Conservation (phyloP, 345 rosid species). For the Clarkia xantiana region DNA sequence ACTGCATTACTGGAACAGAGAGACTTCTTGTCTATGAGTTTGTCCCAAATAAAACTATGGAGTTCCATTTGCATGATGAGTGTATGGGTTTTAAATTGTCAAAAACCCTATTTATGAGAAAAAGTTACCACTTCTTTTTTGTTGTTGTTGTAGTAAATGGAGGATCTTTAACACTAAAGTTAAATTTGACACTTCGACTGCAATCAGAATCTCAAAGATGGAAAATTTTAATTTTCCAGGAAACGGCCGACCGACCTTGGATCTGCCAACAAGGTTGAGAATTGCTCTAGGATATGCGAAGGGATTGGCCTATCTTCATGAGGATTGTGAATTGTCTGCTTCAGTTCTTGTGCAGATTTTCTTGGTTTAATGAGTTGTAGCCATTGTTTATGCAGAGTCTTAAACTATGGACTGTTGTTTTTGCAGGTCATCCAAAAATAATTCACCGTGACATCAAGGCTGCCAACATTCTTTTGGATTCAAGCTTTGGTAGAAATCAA, state of each 20-base stretch:
- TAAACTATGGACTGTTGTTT: neutral
- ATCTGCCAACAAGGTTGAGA: constrained; percentile 54
- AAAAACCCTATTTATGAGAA: neutral
- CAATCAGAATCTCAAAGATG: neutral
- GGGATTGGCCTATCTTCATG: constrained; percentile 93
- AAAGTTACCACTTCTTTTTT: too few relatives aligned
- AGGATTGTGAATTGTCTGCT: constrained; percentile 55
- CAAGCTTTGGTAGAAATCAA: constrained; percentile 39
- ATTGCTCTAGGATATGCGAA: constrained; percentile 85
- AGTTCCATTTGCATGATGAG: constrained; percentile 58
- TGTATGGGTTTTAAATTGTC: neutral
- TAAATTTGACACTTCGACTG: neutral
- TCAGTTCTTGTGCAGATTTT: neutral
- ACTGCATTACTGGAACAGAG: constrained; percentile 34
- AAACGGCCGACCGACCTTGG: constrained; percentile 60
- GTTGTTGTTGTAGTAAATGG: too few relatives aligned
- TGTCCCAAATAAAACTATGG: constrained; percentile 45
- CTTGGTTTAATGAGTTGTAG: neutral
- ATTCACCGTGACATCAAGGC: constrained; percentile 94
- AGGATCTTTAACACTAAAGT: neutral
- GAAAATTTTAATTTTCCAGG: constrained; percentile 24
- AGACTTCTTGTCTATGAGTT: constrained; percentile 67
- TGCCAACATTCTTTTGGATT: constrained; percentile 73
- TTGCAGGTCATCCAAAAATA: constrained; percentile 76
- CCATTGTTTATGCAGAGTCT: too few relatives aligned